Evolutionary conservation across 2,329 filamentous ascomycete species (phyloP), one percentile per base, ranked within the genome.

Genomic region (Penicillium sp.): DNA sequence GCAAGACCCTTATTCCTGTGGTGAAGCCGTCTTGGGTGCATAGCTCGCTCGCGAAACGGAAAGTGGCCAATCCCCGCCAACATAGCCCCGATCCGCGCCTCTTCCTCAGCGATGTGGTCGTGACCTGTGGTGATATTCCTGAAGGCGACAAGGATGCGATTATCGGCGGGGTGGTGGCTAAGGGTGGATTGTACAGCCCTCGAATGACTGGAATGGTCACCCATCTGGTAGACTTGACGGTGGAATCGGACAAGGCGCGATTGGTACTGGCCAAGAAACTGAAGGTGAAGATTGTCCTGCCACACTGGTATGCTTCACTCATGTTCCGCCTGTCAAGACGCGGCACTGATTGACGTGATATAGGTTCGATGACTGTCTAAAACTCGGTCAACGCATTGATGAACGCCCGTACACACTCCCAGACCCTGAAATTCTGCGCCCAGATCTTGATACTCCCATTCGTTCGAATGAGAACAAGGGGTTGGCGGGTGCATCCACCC

Each of bases 351-450:
- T 63, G 54, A 71, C 78, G 65, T 53, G 26, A 65, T 63, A 30
- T 65, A 93, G 91, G 93, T 97, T 99, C 73, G 94, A 98, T 70
- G 94, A 97, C 75, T 99, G 95, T 78, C 86, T 99, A 68, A 95
- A 91, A 77, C 86, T 99, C 30, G 93, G 94, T 54, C 93, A 92
- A 77, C 88, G 91, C 62, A 97, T 99, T 69, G 90, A 92, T 69
- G 95, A 99, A 75, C 81, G 83, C 7, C 95, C 95, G 0, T 99
- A 99, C 73, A 80, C 87, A 22, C 84, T 98, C 1, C 95, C 95
- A 1, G 84, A 98, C 67, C 91, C 95, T 1, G 92, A 96, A 67
- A 91, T 96, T 37, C 81, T 97, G n/a, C 83, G 82, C 42, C 82
- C 82, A 47, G 79, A 81, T 7, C 79, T 85, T 22, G 83, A 88